phyloP scores from a whole-genome alignment of 768 basidiomycete genomes.

The Pleurotus giganteus region DNA sequence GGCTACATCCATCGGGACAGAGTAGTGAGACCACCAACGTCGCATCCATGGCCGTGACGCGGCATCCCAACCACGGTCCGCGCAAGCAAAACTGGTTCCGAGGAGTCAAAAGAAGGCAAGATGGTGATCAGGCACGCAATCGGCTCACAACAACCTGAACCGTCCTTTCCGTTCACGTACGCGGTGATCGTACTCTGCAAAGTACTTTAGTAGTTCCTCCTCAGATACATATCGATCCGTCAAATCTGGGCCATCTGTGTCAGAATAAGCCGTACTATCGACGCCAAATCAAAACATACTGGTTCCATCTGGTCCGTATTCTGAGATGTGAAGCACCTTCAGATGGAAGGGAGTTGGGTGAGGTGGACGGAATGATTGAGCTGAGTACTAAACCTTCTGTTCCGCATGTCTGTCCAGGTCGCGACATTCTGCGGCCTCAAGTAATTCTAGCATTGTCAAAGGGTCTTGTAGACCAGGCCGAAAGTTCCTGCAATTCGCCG shows the following conservation, averaged over 20 bases:
- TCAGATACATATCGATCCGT: no score
- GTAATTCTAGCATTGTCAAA: no score
- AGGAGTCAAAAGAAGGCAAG: background rate
- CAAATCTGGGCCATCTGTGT: no score
- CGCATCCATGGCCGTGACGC: background rate
- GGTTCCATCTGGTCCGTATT: background rate
- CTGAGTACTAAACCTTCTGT: no score
- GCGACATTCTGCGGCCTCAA: no score
- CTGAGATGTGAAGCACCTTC: background rate
- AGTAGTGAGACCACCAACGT: background rate
- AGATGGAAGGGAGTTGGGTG: background rate
- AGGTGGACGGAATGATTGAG: no score
- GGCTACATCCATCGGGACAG: background rate
- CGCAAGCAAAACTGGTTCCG: background rate
- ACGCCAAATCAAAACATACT: background rate
- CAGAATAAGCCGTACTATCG: background rate
- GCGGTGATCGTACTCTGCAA: no score
- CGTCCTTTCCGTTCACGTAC: background rate
- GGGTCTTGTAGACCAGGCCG: no score
- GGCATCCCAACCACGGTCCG: background rate
- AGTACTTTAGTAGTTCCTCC: no score
- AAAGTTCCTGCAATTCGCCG: no score
- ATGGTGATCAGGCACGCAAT: background rate
- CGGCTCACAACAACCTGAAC: background rate
- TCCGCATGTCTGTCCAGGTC: no score